These are phyloP conservation scores for Phytophthora kernoviae DNA, from an alignment of 352 stramenopile species.

Conservation along the genomic window DNA sequence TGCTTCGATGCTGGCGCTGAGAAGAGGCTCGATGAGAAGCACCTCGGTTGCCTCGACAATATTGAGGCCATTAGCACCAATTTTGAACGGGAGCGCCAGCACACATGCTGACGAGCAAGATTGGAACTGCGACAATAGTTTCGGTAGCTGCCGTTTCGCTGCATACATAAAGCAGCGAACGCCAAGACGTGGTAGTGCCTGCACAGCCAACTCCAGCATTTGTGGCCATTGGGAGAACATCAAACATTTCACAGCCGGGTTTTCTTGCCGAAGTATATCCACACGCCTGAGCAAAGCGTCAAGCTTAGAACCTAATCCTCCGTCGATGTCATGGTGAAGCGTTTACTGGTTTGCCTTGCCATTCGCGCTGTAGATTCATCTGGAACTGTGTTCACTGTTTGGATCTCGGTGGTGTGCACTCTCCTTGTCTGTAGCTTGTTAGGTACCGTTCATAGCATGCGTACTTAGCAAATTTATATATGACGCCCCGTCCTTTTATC, in stretches of 20 bases:
- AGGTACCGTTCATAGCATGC: too few species aligned
- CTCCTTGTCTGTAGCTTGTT: too few species aligned
- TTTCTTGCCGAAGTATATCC: slow-evolving; percentile 42
- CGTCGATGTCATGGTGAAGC: too few species aligned
- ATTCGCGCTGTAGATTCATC: too few species aligned
- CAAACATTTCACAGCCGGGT: slow-evolving; percentile 82
- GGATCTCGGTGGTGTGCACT: too few species aligned
- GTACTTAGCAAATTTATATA: background rate
- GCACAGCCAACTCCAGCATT: slow-evolving; percentile 60
- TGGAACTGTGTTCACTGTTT: too few species aligned
- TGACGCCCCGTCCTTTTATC: slow-evolving; percentile 7
- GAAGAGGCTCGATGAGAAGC: slow-evolving; percentile 90
- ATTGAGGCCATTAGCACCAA: slow-evolving; percentile 92
- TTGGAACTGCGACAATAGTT: slow-evolving; percentile 61
- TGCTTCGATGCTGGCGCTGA: slow-evolving; percentile 85
- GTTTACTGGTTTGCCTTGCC: too few species aligned
- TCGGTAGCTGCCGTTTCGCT: slow-evolving; percentile 57
- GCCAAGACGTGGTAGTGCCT: slow-evolving; percentile 39
- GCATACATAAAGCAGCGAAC: slow-evolving; percentile 79
- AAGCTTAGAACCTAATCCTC: slow-evolving; percentile 73
- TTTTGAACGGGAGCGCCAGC: slow-evolving; percentile 83
- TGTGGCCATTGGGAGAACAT: slow-evolving; percentile 94
- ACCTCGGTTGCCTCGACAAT: slow-evolving; percentile 92
- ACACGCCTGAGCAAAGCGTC: slow-evolving; percentile 65
- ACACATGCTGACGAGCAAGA: slow-evolving; percentile 52